Conservation (phyloP, 768 basidiomycete genomes). For the Trametes maxima region DNA sequence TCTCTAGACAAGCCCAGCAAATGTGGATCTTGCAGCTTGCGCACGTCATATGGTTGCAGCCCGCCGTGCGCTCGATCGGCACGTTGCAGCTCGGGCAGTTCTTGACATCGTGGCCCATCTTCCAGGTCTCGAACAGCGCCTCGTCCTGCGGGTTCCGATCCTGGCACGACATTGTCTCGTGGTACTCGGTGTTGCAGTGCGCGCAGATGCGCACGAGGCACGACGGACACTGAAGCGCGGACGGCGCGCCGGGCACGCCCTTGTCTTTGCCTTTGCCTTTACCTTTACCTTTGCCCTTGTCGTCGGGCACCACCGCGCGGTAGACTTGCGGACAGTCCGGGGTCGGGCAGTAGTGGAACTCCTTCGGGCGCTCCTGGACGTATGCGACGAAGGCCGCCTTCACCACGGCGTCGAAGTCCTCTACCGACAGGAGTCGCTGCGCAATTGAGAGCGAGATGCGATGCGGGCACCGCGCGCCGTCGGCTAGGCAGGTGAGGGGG, state of each 20-base stretch:
- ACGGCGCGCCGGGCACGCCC: constrained; percentile 9
- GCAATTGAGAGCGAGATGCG: constrained; percentile 58
- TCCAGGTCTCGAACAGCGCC: constrained; percentile 66
- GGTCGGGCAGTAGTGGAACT: constrained; percentile 77
- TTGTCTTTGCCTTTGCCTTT: neutral
- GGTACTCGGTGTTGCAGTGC: constrained; percentile 57
- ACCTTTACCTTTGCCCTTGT: neutral
- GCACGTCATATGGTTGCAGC: constrained; percentile 87
- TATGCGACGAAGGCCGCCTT: constrained; percentile 64
- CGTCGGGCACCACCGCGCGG: constrained; percentile 45
- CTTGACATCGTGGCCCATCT: constrained; percentile 64
- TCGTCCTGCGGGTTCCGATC: constrained; percentile 57
- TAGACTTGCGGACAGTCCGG: constrained; percentile 80
- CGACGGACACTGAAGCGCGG: constrained; percentile 67
- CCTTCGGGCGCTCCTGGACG: constrained; percentile 57
- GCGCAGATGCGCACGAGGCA: constrained; percentile 74
- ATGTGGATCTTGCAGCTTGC: constrained; percentile 72
- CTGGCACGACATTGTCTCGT: constrained; percentile 69
- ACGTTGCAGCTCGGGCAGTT: constrained; percentile 72
- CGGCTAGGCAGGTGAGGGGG: constrained; percentile 70
- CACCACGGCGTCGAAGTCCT: constrained; percentile 57
- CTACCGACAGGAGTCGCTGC: constrained; percentile 48
- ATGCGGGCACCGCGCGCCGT: constrained; percentile 57
- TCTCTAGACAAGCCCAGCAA: constrained; percentile 78
- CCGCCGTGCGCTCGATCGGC: constrained; percentile 70